These are phyloP conservation scores for Diplodia mutila DNA, from an alignment of 2,329 filamentous ascomycete species.

Conservation along the genomic window DNA sequence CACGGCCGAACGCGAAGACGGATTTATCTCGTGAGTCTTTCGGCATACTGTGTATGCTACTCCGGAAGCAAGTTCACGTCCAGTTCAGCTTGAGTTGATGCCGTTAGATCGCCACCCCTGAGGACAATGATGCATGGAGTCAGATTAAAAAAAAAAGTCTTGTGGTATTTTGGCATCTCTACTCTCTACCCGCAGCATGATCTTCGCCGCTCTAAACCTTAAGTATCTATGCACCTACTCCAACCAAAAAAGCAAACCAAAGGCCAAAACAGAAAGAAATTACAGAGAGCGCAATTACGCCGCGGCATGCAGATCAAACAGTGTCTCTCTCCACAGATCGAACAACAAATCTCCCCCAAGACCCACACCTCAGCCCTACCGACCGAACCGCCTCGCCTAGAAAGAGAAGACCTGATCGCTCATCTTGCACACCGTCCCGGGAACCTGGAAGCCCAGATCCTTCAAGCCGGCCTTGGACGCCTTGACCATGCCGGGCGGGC, in stretches of 20 bases:
- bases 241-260: not conserved
- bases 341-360: too few species aligned
- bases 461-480: constrained; percentile 54
- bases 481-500: constrained; percentile 64
- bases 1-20: not conserved
- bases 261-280: not conserved
- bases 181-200: not conserved
- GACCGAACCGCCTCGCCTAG: constrained; percentile 33
- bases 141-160: too few species aligned
- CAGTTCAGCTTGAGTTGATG: not conserved
- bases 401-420: constrained; percentile 61
- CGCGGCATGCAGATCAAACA: not conserved
- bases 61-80: not conserved
- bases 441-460: constrained; percentile 56
- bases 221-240: not conserved
- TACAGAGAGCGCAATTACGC: not conserved
- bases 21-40: not conserved
- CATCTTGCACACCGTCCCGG: constrained; percentile 56
- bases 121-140: too few species aligned
- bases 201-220: not conserved
- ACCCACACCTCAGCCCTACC: not conserved
- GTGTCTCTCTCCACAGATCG: not conserved
- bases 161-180: not conserved
- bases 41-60: not conserved
- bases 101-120: too few species aligned